Conservation (phyloP, 345 rosid genomes). For the Linum tenue region DNA sequence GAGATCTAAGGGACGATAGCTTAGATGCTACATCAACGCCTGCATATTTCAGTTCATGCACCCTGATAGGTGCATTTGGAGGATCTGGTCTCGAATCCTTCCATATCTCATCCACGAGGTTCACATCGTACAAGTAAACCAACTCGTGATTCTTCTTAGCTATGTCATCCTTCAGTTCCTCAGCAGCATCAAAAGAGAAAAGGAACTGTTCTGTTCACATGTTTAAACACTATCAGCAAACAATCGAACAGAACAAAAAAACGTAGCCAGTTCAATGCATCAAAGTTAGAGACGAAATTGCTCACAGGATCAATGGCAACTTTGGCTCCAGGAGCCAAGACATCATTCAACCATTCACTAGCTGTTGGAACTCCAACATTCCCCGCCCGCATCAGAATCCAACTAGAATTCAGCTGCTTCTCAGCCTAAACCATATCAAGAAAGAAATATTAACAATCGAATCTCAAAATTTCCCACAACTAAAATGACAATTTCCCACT, state of each 20-base stretch:
- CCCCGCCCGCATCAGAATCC: constrained; percentile 97
- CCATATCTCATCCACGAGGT: constrained; percentile 89
- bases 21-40: constrained; percentile 74
- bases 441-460: background rate
- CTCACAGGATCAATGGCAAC: constrained; percentile 96
- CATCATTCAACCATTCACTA: constrained; percentile 83
- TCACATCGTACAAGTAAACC: constrained; percentile 61
- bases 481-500: background rate
- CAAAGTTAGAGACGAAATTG: constrained; percentile 9
- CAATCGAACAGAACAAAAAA: background rate
- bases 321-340: constrained; percentile 75
- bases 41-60: constrained; percentile 80
- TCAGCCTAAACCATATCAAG: constrained; percentile 50
- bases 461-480: too few relatives aligned
- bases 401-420: constrained; percentile 64
- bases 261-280: background rate
- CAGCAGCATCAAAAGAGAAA: constrained; percentile 88
- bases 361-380: constrained; percentile 75
- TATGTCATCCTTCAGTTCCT: constrained; percentile 76
- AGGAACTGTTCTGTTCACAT: constrained; percentile 97
- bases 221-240: constrained; percentile 16
- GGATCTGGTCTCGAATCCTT: constrained; percentile 76
- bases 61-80: constrained; percentile 62
- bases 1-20: constrained; percentile 54
- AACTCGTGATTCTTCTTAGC: constrained; percentile 70